phyloP scores from a whole-genome alignment of 1,139 yeast genomes.

The Blastobotrys malaysiensis region DNA sequence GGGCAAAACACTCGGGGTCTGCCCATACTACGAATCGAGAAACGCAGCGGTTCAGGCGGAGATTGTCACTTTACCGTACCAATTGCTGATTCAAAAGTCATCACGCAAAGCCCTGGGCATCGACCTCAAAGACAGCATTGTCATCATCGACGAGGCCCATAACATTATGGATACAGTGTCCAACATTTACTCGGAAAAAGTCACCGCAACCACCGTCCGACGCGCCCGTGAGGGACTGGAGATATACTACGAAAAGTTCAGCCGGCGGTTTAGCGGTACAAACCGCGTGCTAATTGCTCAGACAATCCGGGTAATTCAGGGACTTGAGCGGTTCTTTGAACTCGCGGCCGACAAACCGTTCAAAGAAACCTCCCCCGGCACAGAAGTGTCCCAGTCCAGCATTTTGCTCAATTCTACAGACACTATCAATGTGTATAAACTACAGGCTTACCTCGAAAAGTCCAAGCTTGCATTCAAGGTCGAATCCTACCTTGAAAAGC shows the following conservation, averaged over 20 bases:
- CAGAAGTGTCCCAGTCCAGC: slow-evolving; percentile 45
- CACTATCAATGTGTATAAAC: slow-evolving; percentile 59
- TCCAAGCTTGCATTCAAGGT: slow-evolving; percentile 83
- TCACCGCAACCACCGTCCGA: slow-evolving; percentile 48
- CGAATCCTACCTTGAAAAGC: slow-evolving; percentile 57
- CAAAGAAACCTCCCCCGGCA: slow-evolving; percentile 45
- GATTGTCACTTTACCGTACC: slow-evolving; percentile 81
- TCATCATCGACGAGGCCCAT: slow-evolving; percentile 91
- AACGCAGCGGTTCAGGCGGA: slow-evolving; percentile 56
- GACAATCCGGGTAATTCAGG: slow-evolving; percentile 51
- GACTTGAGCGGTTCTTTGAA: slow-evolving; percentile 46
- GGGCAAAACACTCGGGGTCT: slow-evolving; percentile 53
- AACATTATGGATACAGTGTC: slow-evolving; percentile 75
- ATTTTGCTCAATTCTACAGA: slow-evolving; percentile 62
- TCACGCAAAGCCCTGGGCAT: slow-evolving; percentile 59
- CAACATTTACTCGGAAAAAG: slow-evolving; percentile 57
- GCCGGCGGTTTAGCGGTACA: slow-evolving; percentile 59
- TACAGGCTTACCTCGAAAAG: slow-evolving; percentile 57
- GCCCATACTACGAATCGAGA: slow-evolving; percentile 81
- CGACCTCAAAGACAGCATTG: slow-evolving; percentile 56
- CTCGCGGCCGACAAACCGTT: slow-evolving; percentile 17
- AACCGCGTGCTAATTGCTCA: slow-evolving; percentile 69
- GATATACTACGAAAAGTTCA: slow-evolving; percentile 54
- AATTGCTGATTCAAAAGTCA: slow-evolving; percentile 59
- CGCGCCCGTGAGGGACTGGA: slow-evolving; percentile 45